Base-by-base conservation (phyloP, 495 filamentous ascomycete species). In the Recurvomyces mirabilis region DNA sequence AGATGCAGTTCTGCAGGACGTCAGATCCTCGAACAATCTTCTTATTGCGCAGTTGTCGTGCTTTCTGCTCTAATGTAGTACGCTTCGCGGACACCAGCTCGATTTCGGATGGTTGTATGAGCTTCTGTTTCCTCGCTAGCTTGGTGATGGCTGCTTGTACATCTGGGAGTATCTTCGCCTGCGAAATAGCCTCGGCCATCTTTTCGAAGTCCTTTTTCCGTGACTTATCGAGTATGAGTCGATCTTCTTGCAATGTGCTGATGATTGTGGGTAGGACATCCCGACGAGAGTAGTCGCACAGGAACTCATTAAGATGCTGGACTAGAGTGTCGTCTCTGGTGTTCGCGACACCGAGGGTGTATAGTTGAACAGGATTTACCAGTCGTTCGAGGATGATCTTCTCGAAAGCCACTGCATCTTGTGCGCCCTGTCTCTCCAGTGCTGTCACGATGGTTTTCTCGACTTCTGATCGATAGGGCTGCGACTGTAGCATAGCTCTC, bases 1-100 rank as follows among this genome's bases (percentile, higher is more conserved):
- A 54, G 9, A 46, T 24, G 4, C 49, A 29, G 21, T 54, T 41
- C 37, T 54, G 51, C 26, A 54, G 33, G 12, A 54, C 17, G 22
- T 54, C 51, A 1, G 41, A 46, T 15, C 38, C 46, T 20, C 51
- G 40, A 3, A 9, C 32, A 33, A 50, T 33, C 35, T 46, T 50
- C 1, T 22, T 39, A 26, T 46, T 50, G 1, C 23, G 20, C 20
- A 50, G 22, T 7, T 22, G 14, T 20, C 46, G 34, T 1, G 32
- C n/a, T 13, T 23, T 41, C 22, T 42, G 24, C 13, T 29, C 22
- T 3, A 54, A 38, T 5, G 29, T 35, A 13, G 11, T 10, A 1
- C n/a, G 11, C 17, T 50, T 45, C 9, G 26, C 21, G 1, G 5
- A 6, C 15, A 20, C 15, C 2, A 50, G n/a, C 10, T n/a, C 13